Evolutionary conservation across 176 grass and related monocot species (phyloP), one percentile per base, ranked within the genome.

Genomic region (Musa itinerans): DNA sequence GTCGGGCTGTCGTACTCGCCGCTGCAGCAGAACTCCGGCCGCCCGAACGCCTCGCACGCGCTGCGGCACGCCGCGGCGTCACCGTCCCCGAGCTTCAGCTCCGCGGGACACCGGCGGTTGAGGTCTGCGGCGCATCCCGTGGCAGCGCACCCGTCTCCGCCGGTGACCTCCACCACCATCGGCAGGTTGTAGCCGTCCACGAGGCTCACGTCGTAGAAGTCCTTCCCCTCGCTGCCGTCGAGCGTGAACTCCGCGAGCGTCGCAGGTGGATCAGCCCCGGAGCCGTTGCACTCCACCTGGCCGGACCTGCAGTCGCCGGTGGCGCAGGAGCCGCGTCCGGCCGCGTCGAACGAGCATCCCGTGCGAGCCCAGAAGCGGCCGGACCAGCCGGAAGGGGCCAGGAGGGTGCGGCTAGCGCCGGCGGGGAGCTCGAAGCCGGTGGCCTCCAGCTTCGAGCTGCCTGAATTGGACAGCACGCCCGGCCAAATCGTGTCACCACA

Each of bases 181-280:
- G 92, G 92, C 54, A 96, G 74, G 83, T 96, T 96, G 83, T 96
- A 96, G 1, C 92, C 92, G 74, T 96, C 92, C 34, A 96, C 89
- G 2, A 96, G 79, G 78, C 92, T 96, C 63, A 96, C 92, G 87
- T 96, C 92, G 83, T 96, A 96, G 78, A 84, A 96, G 78, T 96
- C 92, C 80, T 88, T 88, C 29, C 80, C 81, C 10, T 29, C 80
- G 21, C 74, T 20, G 50, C 79, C 89, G 83, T 27, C 54, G 14
- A 96, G 85, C 11, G 83, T 92, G 86, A 96, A 96, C 81, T 96
- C 92, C 13, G 69, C 82, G 23, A 96, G 83, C 16, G 92, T 96
- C 4, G 83, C 92, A 10, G 92, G 92, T 17, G 92, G 92, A 0
- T 80, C 19, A 1, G 92, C 92, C 3, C 92, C 92, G 0, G 75